Evolutionary conservation across 129 eudicot species (phyloP), one percentile per base, ranked within the genome.

Genomic region (Smallanthus sonchifolius): DNA sequence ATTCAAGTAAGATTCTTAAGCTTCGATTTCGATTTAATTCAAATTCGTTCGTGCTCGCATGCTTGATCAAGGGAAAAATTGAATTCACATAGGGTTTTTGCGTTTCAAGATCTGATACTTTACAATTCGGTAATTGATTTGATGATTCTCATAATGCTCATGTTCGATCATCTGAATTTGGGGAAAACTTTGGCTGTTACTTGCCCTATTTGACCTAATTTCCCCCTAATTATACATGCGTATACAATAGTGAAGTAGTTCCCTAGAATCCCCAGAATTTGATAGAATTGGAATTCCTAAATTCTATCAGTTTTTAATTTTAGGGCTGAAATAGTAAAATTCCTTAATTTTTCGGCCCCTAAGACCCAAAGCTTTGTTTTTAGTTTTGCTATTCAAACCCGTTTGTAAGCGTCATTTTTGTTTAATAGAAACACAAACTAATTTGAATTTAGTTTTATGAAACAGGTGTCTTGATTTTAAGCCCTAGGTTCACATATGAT

Each of bases 1-100:
- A 56, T 74, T 63, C 79, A 75, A 75, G 79, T 75, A 75, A 75
- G 79, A 32, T 61, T 14, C 17, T 49, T 2, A 59, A 30, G 7
- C 65, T 30, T 59, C 30, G 15, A 28, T 57, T 56, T 57, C 65
- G 7, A 52, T 52, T 11, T 42, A n/a, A n/a, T n/a, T n/a, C 13
- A 8, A 49, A 15, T 30, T 59, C 39, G 10, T n/a, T 51, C 60
- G 3, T 43, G 17, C 11, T 74, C 16, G n/a, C 49, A n/a, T 75
- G 16, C 71, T 48, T 75, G 72, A 75, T 75, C 70, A 47, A 37
- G 63, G 72, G 45, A 74, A 74, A 36, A 63, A 44, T 62, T 70
- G 34, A 61, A 20, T 61, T 44, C 61, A 24, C 30, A 0, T 24
- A 48, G 71, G 79, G 70, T 75, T 75, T 63, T 75, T 40, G 36